These are phyloP conservation scores for Apiospora phragmitis DNA, from an alignment of 2,329 filamentous ascomycete species.

Conservation along the genomic window DNA sequence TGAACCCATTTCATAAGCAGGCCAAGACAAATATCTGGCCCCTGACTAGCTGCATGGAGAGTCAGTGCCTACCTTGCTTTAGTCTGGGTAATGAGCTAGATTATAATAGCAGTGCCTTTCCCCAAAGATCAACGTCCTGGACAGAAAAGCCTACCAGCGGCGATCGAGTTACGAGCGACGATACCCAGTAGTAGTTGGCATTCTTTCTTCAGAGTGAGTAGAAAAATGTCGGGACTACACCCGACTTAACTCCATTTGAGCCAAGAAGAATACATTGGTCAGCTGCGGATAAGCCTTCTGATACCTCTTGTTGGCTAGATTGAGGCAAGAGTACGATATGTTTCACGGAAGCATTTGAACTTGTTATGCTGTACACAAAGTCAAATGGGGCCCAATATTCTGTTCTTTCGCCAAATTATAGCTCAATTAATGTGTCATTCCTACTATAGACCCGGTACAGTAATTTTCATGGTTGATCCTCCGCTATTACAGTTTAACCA, in stretches of 20 bases:
- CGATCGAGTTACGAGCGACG: background rate
- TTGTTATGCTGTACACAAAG: background rate
- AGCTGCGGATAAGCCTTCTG: background rate
- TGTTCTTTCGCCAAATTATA: background rate
- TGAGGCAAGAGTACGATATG: background rate
- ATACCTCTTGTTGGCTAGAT: background rate
- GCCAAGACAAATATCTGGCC: background rate
- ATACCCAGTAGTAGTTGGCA: background rate
- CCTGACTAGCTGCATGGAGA: background rate
- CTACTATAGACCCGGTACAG: background rate
- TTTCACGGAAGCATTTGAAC: background rate
- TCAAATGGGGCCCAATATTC: background rate
- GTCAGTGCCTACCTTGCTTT: too few relatives aligned
- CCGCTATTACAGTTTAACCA: background rate
- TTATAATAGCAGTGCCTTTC: background rate
- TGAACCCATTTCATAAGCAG: background rate
- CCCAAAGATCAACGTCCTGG: background rate
- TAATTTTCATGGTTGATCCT: background rate
- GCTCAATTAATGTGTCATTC: background rate
- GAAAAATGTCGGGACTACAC: background rate
- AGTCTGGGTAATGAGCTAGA: background rate
- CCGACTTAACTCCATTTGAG: background rate
- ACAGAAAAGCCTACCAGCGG: background rate
- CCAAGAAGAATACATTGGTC: too few relatives aligned
- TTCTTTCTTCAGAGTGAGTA: background rate